Percentiles rank a stretch among this genome's conserved stretches.
Evolutionary conservation across 371 early-diverging fungal species (phyloP).

Genomic region (Smittium culicis): DNA sequence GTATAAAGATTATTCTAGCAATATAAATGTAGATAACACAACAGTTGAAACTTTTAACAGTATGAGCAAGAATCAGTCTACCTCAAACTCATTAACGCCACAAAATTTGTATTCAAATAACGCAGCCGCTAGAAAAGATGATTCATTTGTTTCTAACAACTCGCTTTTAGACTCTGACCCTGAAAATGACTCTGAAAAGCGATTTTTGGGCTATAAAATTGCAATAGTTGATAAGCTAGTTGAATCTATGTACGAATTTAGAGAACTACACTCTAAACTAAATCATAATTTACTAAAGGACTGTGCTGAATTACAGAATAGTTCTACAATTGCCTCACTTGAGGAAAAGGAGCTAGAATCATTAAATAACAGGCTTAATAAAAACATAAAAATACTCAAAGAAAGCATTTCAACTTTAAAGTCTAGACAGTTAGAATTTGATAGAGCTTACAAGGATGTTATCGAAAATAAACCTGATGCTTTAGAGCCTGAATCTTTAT

Average conservation of each 20-base stretch:
- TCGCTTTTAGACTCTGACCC: constrained; percentile 29
- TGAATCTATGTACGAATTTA: constrained; percentile 31
- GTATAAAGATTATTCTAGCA: too few species aligned
- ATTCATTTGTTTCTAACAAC: constrained; percentile 13
- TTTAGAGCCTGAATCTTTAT: constrained; percentile 47
- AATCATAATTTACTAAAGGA: constrained; percentile 36
- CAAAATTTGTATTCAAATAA: background rate
- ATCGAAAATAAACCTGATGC: constrained; percentile 33
- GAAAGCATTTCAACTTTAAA: constrained; percentile 37
- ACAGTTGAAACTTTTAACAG: too few species aligned
- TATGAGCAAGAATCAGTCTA: background rate
- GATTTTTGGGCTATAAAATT: constrained; percentile 38
- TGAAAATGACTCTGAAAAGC: constrained; percentile 25
- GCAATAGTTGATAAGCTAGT: constrained; percentile 34
- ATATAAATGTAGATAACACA: too few species aligned
- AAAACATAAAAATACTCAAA: constrained; percentile 44
- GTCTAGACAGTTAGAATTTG: constrained; percentile 30
- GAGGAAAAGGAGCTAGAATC: constrained; percentile 39
- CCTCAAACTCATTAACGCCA: background rate
- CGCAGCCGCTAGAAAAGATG: constrained; percentile 6
- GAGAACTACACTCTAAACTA: constrained; percentile 36
- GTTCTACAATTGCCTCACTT: constrained; percentile 43
- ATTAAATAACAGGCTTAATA: constrained; percentile 37
- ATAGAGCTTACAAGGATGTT: background rate
- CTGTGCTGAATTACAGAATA: constrained; percentile 44